Base-by-base conservation (phyloP, 2,329 filamentous ascomycete genomes). In the Aureobasidium uvarum region DNA sequence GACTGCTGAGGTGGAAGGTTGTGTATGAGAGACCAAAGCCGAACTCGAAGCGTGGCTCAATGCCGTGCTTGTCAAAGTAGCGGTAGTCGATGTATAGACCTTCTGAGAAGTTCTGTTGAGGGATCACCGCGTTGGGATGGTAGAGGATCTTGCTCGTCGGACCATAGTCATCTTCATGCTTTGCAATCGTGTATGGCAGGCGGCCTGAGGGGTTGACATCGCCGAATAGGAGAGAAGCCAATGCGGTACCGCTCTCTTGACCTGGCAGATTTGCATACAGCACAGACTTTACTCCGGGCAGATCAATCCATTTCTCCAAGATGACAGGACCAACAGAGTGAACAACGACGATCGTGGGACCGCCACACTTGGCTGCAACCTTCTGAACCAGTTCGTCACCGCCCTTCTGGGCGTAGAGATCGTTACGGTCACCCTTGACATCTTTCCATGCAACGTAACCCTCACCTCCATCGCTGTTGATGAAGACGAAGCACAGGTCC, bases 61-160 rank as follows among this genome's bases (percentile, higher is more conserved):
- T 88, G 65, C 83, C 81, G 64, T 88, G 77, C 73, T 89, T 90
- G 80, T 96, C 92, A 70, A 97, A 93, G 76, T 93, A 85, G 14
- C 92, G 88, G 78, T 97, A 96, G 79, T 97, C 94, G 70, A 96
- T 87, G 73, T 93, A 93, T 0, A 96, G 78, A 0, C 91, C 91
- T 73, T 96, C 91, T 0, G 82, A 83, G 74, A 95, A 96, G 69
- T 91, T 87, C 70, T 96, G 91, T 73, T 96, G 91, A 0, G 92
- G 91, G 1, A 88, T 81, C 3, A 90, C 79, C 18, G 83, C 85
- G 69, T 91, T 89, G 0, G 89, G 85, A 56, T 86, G 79, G 72
- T 89, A 91, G 68, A 92, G 80, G 45, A 95, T 81, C 71, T 88
- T 83, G 20, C 83, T 89, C 18, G 84, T 86, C 0, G 86, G 84